Base-by-base conservation (phyloP, 805 yeast genomes). In the Schizosaccharomyces osmophilus region DNA sequence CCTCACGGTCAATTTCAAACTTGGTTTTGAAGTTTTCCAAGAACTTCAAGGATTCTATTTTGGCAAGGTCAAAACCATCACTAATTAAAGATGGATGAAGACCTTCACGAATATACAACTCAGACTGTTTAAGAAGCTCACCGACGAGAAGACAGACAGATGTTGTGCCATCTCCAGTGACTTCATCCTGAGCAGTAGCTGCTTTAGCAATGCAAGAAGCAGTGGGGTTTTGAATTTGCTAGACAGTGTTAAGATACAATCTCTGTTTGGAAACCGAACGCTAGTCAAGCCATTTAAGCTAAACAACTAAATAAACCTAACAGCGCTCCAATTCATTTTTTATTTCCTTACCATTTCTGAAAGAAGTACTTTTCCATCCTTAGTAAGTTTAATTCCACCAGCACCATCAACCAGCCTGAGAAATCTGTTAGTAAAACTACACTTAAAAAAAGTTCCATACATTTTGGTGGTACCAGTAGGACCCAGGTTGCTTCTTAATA, bases 81-180 rank as follows among this genome's bases (percentile, higher is more conserved):
- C 89, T 87, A 63, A 93, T 77, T 61, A 90, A 84, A 67, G 97
- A 79, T 51, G 98, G 97, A 73, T 93, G 98, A 60, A 93, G 84
- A 61, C 98, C 98, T 74, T 93, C 98, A 66, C 82, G 78, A 63
- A 87, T 82, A 70, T 80, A 89, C 66, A 97, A 79, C 71, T 90
- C 93, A 32, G 97, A 96, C 73, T 93, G 97, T 71, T 86, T 87
- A 70, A 93, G 78, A 64, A 93, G 76, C 72, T 90, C 97, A 62
- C 98, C 98, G 55, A 93, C 98, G 62, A 89, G 78, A 64, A 94
- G 77, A 57, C 89, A 90, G 62, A 93, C 98, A 1, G 96, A 85
- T 5, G 97, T 90, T 62, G 98, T 93, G 65, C 98, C 98, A 73
- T 93, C 98, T 60, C 98, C 98, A n/a, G 97, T 86, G 70, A 93